Evolutionary conservation across 2,329 filamentous ascomycete genomes (phyloP).

Genomic region (Epichloe bromicola): DNA sequence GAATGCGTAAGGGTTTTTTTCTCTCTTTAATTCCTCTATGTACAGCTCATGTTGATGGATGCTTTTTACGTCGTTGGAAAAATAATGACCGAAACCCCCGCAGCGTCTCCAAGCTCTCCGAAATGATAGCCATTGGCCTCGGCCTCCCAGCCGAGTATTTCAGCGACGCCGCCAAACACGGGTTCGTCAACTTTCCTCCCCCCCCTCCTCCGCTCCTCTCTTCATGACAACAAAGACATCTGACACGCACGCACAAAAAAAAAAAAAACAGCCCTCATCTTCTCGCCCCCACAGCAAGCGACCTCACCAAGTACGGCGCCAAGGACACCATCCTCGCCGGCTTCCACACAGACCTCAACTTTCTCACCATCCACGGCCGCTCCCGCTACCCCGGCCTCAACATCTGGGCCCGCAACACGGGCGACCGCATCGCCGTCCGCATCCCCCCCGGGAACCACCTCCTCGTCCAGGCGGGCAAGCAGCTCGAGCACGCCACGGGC

Average conservation of each 20-base stretch:
- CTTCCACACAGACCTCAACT: constrained; percentile 53
- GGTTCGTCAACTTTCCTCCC: constrained; percentile 20
- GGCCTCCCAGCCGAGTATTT: constrained; percentile 40
- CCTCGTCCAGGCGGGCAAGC: constrained; percentile 49
- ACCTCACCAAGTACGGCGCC: constrained; percentile 38
- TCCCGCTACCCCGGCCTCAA: constrained; percentile 48
- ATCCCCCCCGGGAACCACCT: constrained; percentile 47
- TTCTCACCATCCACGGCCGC: constrained; percentile 51
- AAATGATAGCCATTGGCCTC: constrained; percentile 45
- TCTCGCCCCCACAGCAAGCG: constrained; percentile 46
- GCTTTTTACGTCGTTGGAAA: too few relatives aligned
- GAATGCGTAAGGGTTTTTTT: constrained; percentile 31
- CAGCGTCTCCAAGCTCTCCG: constrained; percentile 41
- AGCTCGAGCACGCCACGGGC: constrained; percentile 48
- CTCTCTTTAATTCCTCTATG: too few relatives aligned
- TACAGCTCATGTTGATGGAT: too few relatives aligned
- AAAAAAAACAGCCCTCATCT: constrained; percentile 39
- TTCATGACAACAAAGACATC: not conserved
- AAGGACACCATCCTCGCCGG: constrained; percentile 47
- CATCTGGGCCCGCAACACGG: constrained; percentile 52
- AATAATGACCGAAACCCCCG: too few relatives aligned
- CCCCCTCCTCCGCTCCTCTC: not conserved
- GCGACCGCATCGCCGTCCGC: constrained; percentile 42
- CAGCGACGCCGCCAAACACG: constrained; percentile 40
- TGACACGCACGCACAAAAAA: not conserved